Percentiles rank a stretch among this genome's conserved stretches.
phyloP scores from a whole-genome alignment of 2,329 filamentous ascomycete genomes.

The Aspergillus ochraceus region DNA sequence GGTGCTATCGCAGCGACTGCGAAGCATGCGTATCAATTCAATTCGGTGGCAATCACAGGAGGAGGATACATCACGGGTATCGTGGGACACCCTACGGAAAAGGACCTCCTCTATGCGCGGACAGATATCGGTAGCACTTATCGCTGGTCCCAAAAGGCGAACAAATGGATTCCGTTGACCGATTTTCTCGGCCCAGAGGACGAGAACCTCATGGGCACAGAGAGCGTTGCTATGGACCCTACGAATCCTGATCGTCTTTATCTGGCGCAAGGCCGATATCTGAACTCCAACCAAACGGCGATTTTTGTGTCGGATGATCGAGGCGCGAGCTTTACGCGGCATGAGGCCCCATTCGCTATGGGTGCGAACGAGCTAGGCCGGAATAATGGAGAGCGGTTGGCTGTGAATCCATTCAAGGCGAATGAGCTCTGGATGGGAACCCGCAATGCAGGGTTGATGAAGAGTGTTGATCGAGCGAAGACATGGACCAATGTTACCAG shows the following conservation, averaged over 20 bases:
- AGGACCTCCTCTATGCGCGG: constrained; percentile 13
- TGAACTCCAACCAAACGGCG: constrained; percentile 10
- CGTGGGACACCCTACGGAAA: constrained; percentile 13
- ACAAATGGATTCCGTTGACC: constrained; percentile 17
- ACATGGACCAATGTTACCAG: constrained; percentile 15
- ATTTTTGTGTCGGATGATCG: constrained; percentile 15
- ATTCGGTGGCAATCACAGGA: constrained; percentile 12
- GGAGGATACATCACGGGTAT: constrained; percentile 18
- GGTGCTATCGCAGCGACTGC: constrained; percentile 2
- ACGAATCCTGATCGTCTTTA: constrained; percentile 12
- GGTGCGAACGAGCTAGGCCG: constrained; percentile 15
- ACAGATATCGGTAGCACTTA: constrained; percentile 17
- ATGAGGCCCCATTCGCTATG: constrained; percentile 13
- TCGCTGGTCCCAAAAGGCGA: constrained; percentile 8
- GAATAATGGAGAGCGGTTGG: constrained; percentile 17
- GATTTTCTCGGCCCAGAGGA: constrained; percentile 13
- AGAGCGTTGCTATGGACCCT: constrained; percentile 15
- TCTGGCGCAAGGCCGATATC: constrained; percentile 14
- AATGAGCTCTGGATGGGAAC: constrained; percentile 16
- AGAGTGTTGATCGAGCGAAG: constrained; percentile 10
- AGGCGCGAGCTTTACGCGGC: constrained; percentile 8
- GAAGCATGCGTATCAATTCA: constrained; percentile 11
- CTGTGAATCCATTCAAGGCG: constrained; percentile 14
- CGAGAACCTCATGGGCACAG: constrained; percentile 16
- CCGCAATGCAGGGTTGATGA: constrained; percentile 13